Evolutionary conservation across 129 eudicot species (phyloP).

Genomic region (Tagetes patula): DNA sequence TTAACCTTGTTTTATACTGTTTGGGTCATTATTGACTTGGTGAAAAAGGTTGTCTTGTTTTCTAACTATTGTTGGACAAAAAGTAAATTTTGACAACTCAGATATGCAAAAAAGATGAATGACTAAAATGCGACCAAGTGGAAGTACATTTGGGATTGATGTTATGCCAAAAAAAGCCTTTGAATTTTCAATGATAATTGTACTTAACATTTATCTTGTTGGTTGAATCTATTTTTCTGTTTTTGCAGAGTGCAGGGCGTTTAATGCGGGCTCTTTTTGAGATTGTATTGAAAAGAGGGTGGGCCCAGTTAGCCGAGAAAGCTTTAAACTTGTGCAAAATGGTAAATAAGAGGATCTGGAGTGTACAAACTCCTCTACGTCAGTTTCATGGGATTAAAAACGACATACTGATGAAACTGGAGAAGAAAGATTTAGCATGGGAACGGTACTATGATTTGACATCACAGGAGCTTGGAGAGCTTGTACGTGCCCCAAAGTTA

Average conservation of each 20-base stretch:
- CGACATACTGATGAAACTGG: slow-evolving; percentile 71
- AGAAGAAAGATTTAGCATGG: slow-evolving; percentile 95
- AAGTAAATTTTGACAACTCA: background rate
- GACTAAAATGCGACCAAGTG: background rate
- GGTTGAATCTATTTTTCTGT: background rate
- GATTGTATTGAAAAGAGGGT: slow-evolving; percentile 88
- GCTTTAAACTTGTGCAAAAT: slow-evolving; percentile 92
- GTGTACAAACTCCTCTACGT: slow-evolving; percentile 94
- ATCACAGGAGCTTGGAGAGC: slow-evolving; percentile 86
- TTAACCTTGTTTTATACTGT: background rate
- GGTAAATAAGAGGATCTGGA: slow-evolving; percentile 88
- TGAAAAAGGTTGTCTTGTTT: background rate
- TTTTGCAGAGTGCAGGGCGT: slow-evolving; percentile 94
- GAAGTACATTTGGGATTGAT: background rate
- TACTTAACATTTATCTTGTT: background rate
- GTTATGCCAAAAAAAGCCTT: background rate
- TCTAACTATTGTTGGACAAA: background rate
- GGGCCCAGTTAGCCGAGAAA: slow-evolving; percentile 97
- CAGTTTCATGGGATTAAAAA: slow-evolving; percentile 78
- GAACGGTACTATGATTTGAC: slow-evolving; percentile 90
- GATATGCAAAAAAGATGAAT: background rate
- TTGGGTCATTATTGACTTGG: background rate
- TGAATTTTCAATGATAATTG: background rate
- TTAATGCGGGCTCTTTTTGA: slow-evolving; percentile 96
- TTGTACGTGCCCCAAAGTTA: slow-evolving; percentile 62